These are phyloP conservation scores for Dillenia turbinata DNA, from an alignment of 164 flowering plant genomes.

Conservation along the genomic window DNA sequence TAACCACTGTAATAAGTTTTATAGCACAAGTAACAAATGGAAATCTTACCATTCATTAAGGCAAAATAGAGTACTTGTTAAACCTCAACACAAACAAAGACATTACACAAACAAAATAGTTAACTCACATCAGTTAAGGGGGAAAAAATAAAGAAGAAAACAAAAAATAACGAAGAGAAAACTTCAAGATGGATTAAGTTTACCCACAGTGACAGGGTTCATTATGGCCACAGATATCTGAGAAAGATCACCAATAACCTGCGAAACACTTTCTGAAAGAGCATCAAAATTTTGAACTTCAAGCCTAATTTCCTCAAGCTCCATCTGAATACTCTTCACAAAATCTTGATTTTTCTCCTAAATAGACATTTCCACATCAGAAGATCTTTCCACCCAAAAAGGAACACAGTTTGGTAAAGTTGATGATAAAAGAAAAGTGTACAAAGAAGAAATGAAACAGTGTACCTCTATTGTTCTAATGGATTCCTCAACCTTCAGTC, in stretches of 20 bases:
- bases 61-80: no score
- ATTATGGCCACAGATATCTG: slow-evolving; percentile 27
- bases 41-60: no score
- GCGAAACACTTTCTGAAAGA: slow-evolving; percentile 27
- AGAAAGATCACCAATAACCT: slow-evolving; percentile 51
- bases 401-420: no score
- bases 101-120: no score
- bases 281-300: slow-evolving; percentile 50
- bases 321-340: slow-evolving; percentile 27
- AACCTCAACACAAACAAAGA: no score
- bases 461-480: slow-evolving; percentile 15
- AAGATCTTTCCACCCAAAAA: background rate
- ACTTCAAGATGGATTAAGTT: slow-evolving; percentile 3
- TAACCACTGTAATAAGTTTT: no score
- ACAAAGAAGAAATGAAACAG: background rate
- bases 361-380: slow-evolving; percentile 1
- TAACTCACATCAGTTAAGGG: no score
- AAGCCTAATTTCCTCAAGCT: slow-evolving; percentile 37
- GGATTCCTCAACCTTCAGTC: slow-evolving; percentile 21
- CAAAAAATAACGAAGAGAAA: background rate
- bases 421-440: background rate
- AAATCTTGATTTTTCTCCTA: slow-evolving; percentile 38
- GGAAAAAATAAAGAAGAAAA: background rate
- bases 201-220: slow-evolving; percentile 43
- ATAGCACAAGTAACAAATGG: no score